Base-by-base conservation (phyloP, 2,329 filamentous ascomycete species). In the Raffaelea deltoideospora region DNA sequence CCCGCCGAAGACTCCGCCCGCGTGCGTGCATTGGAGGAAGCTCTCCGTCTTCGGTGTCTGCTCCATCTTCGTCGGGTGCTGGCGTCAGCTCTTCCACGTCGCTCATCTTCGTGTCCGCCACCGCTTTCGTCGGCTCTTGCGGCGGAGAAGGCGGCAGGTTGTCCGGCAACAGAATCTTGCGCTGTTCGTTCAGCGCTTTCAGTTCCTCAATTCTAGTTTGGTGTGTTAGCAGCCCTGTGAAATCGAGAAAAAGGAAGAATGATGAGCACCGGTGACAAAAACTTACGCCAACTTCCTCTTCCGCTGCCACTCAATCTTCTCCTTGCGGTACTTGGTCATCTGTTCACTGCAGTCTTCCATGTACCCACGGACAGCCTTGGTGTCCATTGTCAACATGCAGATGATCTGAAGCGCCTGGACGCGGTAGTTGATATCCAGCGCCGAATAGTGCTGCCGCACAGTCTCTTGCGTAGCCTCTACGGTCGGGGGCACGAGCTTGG, bases 251-350 rank as follows among this genome's bases (percentile, higher is more conserved):
- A 15, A 3, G 11, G 10, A 26, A 13, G 14, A 31, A 9, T 5
- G 2, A 11, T 6, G 14, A 14, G 15, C 7, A 24, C 5, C 14
- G 10, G 3, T 4, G 8, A 6, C 24, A 28, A 22, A 5, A 20
- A 23, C 20, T 4, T 61, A 77, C 71, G 65, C 62, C 55, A 71
- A 66, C 47, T 77, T 77, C 44, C 81, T 76, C 47, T 81, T 74
- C 45, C 86, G 74, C 58, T 96, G 88, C 58, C 76, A 80, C 45
- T 93, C 84, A 42, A 95, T 94, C 61, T 94, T 95, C 53, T 92
- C 82, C 57, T 98, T 98, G 34, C 90, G 78, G 51, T 92, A 85
- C 37, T 77, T 75, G 2, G 90, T 98, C 87, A 96, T 95, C 37
- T 85, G 82, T 51, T 88, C 83, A 45, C 81, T 85, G 58, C 87